Evolutionary conservation across 2,329 filamentous ascomycete genomes (phyloP).

Genomic region (Lojkania enalia): DNA sequence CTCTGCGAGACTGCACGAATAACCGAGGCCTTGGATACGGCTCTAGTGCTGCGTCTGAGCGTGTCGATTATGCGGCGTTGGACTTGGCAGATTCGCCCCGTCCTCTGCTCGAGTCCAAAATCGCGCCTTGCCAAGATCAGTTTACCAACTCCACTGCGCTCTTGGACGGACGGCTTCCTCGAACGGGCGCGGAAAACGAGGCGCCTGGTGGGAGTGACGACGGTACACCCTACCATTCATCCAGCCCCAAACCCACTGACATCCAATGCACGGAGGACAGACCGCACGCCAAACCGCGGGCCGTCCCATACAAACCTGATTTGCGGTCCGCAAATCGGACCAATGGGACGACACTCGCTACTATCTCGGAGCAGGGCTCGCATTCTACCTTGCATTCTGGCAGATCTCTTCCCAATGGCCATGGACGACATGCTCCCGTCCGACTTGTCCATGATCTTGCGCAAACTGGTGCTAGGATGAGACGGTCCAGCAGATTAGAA

Average conservation of each 20-base stretch:
- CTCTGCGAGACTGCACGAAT: slow-evolving; percentile 16
- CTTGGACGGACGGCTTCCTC: slow-evolving; percentile 11
- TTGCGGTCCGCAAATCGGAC: slow-evolving; percentile 31
- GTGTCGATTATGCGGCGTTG: slow-evolving; percentile 14
- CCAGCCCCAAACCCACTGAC: no score
- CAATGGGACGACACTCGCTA: slow-evolving; percentile 47
- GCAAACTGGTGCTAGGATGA: no score
- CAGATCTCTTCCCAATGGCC: slow-evolving; percentile 29
- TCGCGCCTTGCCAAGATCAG: slow-evolving; percentile 18
- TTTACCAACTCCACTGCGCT: slow-evolving; percentile 28
- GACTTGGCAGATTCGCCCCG: slow-evolving; percentile 11
- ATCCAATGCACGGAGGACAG: slow-evolving; percentile 19
- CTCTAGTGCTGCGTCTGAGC: slow-evolving; percentile 13
- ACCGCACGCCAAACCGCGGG: slow-evolving; percentile 22
- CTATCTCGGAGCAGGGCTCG: slow-evolving; percentile 50
- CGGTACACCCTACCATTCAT: no score
- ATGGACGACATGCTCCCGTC: neutral
- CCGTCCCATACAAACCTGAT: slow-evolving; percentile 28
- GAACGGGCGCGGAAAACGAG: slow-evolving; percentile 7
- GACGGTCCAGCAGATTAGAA: no score
- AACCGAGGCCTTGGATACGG: slow-evolving; percentile 9
- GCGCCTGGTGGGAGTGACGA: slow-evolving; percentile 20
- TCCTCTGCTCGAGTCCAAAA: slow-evolving; percentile 9
- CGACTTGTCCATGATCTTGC: no score
- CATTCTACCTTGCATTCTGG: slow-evolving; percentile 45